Conservation (phyloP, 306 rosid species). For the Cicer judaicum region DNA sequence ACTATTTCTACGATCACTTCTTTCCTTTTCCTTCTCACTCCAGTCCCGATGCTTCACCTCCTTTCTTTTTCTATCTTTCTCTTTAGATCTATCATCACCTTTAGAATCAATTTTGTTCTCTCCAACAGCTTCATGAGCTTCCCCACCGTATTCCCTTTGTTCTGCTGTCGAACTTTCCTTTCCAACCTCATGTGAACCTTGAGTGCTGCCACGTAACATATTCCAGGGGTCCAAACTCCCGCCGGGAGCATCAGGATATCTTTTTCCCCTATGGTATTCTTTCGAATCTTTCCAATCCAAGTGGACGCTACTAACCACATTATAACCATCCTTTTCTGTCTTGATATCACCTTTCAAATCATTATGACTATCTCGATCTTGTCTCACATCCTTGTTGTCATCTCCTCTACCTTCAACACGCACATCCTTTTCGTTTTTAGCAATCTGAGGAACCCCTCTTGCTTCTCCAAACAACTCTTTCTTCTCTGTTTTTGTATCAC, state of each 20-base stretch:
- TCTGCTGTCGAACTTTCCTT: slow-evolving; percentile 65
- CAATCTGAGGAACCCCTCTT: slow-evolving; percentile 68
- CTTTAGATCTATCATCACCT: slow-evolving; percentile 81
- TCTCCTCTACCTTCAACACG: slow-evolving; percentile 67
- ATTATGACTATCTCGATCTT: slow-evolving; percentile 67
- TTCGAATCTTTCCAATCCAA: slow-evolving; percentile 80
- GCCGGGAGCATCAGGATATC: slow-evolving; percentile 68
- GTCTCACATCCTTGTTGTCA: slow-evolving; percentile 68
- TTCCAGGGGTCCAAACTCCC: slow-evolving; percentile 68
- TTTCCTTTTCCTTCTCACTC: slow-evolving; percentile 88
- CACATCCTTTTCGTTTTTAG: slow-evolving; percentile 76
- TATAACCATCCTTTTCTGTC: slow-evolving; percentile 68
- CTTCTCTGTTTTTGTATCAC: slow-evolving; percentile 72
- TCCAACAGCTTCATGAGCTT: slow-evolving; percentile 77
- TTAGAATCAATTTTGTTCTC: slow-evolving; percentile 82
- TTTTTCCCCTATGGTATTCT: slow-evolving; percentile 75
- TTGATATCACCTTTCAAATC: slow-evolving; percentile 67
- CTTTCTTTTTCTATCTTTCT: slow-evolving; percentile 88
- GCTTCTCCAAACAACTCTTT: slow-evolving; percentile 58
- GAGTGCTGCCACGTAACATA: slow-evolving; percentile 55
- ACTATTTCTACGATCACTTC: slow-evolving; percentile 70
- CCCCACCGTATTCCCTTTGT: slow-evolving; percentile 66
- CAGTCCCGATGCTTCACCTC: slow-evolving; percentile 81
- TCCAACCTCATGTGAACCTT: slow-evolving; percentile 64
- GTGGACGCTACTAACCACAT: slow-evolving; percentile 48